Percentiles rank a stretch among this genome's conserved stretches.
phyloP scores from a whole-genome alignment of 2,329 filamentous ascomycete species.

The Colletotrichum falcatum region DNA sequence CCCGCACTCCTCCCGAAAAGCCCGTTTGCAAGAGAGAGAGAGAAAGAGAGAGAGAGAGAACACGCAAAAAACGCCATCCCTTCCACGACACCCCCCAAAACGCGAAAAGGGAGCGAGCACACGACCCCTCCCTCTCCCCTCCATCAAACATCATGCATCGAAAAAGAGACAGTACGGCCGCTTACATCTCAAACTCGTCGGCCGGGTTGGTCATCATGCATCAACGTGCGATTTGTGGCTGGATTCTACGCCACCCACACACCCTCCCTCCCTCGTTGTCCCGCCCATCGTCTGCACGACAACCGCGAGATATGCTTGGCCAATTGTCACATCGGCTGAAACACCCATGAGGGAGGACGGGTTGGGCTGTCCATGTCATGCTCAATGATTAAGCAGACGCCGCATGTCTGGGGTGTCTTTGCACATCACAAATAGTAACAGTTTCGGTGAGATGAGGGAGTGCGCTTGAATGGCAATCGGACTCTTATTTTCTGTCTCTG shows the following conservation, averaged over 20 bases:
- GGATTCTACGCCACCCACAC: background rate
- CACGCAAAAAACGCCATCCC: background rate
- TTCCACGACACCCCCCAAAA: background rate
- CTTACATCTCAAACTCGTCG: background rate
- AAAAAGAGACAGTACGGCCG: background rate
- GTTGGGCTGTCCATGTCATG: background rate
- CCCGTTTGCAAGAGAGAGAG: background rate
- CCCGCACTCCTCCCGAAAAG: background rate
- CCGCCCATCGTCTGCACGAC: background rate
- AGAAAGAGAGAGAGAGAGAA: too few species aligned
- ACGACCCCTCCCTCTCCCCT: too few species aligned
- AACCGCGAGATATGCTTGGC: background rate
- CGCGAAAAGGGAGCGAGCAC: background rate
- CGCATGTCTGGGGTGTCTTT: background rate
- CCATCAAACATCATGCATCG: background rate
- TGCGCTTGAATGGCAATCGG: conserved; percentile 5
- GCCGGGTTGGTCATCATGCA: background rate
- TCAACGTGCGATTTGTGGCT: background rate
- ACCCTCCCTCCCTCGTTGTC: background rate
- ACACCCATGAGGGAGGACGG: background rate
- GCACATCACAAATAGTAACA: background rate
- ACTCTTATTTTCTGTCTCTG: conserved; percentile 35
- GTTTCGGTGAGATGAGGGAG: background rate
- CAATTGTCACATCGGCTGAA: background rate
- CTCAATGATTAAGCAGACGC: background rate